phyloP scores from a whole-genome alignment of 2,329 filamentous ascomycete species.

The Colletotrichum brevisporum region DNA sequence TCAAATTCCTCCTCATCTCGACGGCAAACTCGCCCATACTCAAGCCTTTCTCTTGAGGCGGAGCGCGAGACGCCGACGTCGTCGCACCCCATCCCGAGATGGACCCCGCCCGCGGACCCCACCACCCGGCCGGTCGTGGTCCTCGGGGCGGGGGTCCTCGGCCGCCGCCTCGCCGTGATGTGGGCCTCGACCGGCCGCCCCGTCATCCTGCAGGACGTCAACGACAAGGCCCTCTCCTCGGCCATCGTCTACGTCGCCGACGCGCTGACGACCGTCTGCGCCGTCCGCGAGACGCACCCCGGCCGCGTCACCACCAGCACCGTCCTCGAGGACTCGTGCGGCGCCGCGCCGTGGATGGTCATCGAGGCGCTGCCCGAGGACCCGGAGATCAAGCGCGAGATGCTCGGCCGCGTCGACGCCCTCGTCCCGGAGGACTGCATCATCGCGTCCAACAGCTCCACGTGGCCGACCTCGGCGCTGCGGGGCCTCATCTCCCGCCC shows the following conservation, averaged over 20 bases:
- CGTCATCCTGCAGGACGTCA: slow-evolving; percentile 48
- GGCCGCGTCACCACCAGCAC: slow-evolving; percentile 46
- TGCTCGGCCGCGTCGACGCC: slow-evolving; percentile 47
- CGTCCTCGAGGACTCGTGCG: slow-evolving; percentile 43
- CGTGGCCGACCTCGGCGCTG: slow-evolving; percentile 48
- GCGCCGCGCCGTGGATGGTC: slow-evolving; percentile 46
- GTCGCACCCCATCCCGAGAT: slow-evolving; percentile 34
- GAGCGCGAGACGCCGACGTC: not conserved
- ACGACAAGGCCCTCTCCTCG: slow-evolving; percentile 42
- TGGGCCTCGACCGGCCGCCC: slow-evolving; percentile 48
- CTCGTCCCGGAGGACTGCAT: slow-evolving; percentile 47
- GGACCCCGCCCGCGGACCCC: slow-evolving; percentile 47
- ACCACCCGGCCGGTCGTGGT: slow-evolving; percentile 54
- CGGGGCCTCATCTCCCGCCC: slow-evolving; percentile 42
- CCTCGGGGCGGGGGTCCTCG: slow-evolving; percentile 58
- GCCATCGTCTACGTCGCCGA: slow-evolving; percentile 52
- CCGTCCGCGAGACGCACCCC: slow-evolving; percentile 45
- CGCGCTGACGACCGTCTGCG: slow-evolving; percentile 49
- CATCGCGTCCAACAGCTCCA: slow-evolving; percentile 50
- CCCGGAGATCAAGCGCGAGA: slow-evolving; percentile 47
- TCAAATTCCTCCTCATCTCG: slow-evolving; percentile 27
- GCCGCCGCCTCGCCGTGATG: slow-evolving; percentile 54
- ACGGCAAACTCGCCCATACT: slow-evolving; percentile 26
- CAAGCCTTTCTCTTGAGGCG: slow-evolving; percentile 23
- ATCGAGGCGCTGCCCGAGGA: slow-evolving; percentile 51